Conservation (phyloP, 805 yeast genomes). For the Wickerhamiella dianesei region DNA sequence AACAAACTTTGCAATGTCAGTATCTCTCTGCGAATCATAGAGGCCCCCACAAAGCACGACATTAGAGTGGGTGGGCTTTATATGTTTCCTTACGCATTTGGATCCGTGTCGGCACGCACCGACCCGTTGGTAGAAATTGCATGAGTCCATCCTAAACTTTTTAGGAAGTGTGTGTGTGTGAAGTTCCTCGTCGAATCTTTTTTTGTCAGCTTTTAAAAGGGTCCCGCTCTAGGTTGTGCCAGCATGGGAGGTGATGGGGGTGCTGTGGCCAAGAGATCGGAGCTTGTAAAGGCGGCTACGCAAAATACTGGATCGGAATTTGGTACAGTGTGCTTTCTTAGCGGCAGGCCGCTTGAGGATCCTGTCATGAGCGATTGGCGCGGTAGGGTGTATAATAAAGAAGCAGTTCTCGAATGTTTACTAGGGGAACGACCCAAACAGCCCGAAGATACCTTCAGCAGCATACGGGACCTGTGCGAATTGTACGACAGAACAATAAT, state of each 20-base stretch:
- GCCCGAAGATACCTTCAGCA: slow-evolving; percentile 22
- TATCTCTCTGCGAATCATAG: slow-evolving; percentile 3
- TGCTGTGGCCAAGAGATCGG: slow-evolving; percentile 46
- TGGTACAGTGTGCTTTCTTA: slow-evolving; percentile 38
- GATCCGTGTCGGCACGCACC: slow-evolving; percentile 94
- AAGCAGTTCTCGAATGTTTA: slow-evolving; percentile 44
- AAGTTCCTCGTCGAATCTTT: too few relatives aligned
- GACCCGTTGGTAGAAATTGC: slow-evolving; percentile 52
- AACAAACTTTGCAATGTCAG: slow-evolving; percentile 44
- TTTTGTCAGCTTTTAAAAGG: neutral
- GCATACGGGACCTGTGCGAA: slow-evolving; percentile 34
- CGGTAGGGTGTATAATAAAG: slow-evolving; percentile 56
- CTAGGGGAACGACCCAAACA: slow-evolving; percentile 26
- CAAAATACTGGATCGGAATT: slow-evolving; percentile 11
- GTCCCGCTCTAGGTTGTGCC: neutral
- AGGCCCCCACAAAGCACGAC: slow-evolving; percentile 9
- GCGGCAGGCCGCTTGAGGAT: slow-evolving; percentile 30
- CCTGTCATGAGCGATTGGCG: slow-evolving; percentile 49
- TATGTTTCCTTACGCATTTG: slow-evolving; percentile 53
- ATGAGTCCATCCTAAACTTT: slow-evolving; percentile 1
- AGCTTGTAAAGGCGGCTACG: slow-evolving; percentile 24
- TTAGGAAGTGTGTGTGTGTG: too few relatives aligned
- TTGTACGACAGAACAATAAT: slow-evolving; percentile 24
- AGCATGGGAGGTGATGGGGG: slow-evolving; percentile 47
- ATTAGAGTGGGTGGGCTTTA: slow-evolving; percentile 5